Evolutionary conservation across 441 rosid genomes (phyloP).

Genomic region (Erodium moschatum): DNA sequence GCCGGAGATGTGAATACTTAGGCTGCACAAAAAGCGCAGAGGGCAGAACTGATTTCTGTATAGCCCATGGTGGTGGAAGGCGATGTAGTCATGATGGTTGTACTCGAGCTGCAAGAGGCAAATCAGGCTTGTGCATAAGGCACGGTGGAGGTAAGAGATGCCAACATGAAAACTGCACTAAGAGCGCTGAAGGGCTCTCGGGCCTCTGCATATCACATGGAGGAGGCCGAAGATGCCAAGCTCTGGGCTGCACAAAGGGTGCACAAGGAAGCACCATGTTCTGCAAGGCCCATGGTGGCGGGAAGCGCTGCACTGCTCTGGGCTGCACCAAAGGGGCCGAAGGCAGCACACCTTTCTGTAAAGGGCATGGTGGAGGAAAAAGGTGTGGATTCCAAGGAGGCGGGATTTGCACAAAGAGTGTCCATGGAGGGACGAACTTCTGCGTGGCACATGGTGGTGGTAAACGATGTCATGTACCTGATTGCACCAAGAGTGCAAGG

Average conservation of each 20-base stretch:
- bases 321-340: constrained; percentile 96
- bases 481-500: constrained; percentile 92
- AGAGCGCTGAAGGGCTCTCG: constrained; percentile 91
- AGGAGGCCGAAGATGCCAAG: constrained; percentile 91
- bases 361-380: constrained; percentile 97
- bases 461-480: constrained; percentile 76
- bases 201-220: constrained; percentile 98
- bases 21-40: constrained; percentile 99
- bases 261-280: constrained; percentile 96
- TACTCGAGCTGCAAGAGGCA: constrained; percentile 89
- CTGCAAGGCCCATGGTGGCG: constrained; percentile 98
- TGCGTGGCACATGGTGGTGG: constrained; percentile 98
- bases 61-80: constrained; percentile 95
- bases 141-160: constrained; percentile 99
- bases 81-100: constrained; percentile 77
- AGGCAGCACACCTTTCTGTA: constrained; percentile 93
- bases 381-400: constrained; percentile 78
- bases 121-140: constrained; percentile 86
- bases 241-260: constrained; percentile 71
- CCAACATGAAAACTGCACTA: constrained; percentile 77
- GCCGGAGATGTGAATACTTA: constrained; percentile 58
- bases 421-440: constrained; percentile 94
- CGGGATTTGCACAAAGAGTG: constrained; percentile 82
- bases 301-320: constrained; percentile 68
- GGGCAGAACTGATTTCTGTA: constrained; percentile 84